Base-by-base conservation (phyloP, 805 yeast genomes). In the Candida coquimbonensis region DNA sequence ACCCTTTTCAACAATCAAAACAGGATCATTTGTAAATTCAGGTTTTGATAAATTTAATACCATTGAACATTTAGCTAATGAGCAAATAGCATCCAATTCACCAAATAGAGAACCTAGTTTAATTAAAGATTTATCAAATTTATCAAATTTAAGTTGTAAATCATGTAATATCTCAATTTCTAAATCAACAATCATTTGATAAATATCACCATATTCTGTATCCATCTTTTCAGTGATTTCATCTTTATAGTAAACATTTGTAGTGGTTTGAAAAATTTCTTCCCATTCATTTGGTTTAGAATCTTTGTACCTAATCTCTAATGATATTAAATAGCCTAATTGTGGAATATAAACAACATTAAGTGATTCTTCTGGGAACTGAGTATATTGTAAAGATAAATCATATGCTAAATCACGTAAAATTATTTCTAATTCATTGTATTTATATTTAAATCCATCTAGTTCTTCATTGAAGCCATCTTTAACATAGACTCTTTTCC, bases 271-370 rank as follows among this genome's bases (percentile, higher is more conserved):
- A 48, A 74, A 73, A 0, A 65, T 55, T 46, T 65, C 67, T 6
- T 55, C 54, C 73, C 75, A 70, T 7, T 41, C 43, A 3, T 49
- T 32, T 7, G 51, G 49, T 1, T 45, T 38, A 29, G 31, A 29
- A 0, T 42, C 37, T 7, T 41, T 29, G 2, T 46, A 12, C 3
- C 38, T 14, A 2, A 39, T 24, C 16, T 59, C 61, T 2, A 65
- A 41, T 0, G 68, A 61, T 0, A 69, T 54, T 36, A 73, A 50
- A 42, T 64, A 73, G 0, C 77, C 78, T 21, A 73, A 48, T 38
- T 73, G 76, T 4, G 77, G 77, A 25, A 72, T 66, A 49, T 72
- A 73, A 0, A 68, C 65, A 0, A 66, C 66, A 44, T 67, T 69
- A 1, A 66, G 33, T 2, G 52, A n/a, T 6, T 53, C 53, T 2